phyloP scores from a whole-genome alignment of 73 alveolate genomes.

The Paramecium caudatum region DNA sequence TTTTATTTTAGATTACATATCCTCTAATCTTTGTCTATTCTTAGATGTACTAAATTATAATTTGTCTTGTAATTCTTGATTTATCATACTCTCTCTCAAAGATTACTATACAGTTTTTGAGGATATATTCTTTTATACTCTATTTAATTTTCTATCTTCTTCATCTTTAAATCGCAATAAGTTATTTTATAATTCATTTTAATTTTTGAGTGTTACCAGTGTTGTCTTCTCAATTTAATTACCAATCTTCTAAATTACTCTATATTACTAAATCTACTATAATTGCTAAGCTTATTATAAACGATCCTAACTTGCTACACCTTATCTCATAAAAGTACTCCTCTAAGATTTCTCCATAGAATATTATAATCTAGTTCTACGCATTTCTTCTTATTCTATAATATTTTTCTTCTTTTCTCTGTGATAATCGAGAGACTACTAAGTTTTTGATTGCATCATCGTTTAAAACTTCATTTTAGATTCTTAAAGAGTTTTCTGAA shows the following conservation, averaged over 20 bases:
- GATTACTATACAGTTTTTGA: not conserved
- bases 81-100: constrained; percentile 14
- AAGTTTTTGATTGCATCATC: not conserved
- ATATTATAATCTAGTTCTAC: constrained; percentile 15
- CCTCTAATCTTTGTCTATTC: not conserved
- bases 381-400: not conserved
- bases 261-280: not conserved
- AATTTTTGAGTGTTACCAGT: not conserved
- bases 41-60: not conserved
- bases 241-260: constrained; percentile 16
- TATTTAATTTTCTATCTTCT: constrained; percentile 18
- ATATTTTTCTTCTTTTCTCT: constrained; percentile 1
- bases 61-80: constrained; percentile 25
- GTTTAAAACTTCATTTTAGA: constrained; percentile 19
- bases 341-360: not conserved
- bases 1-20: constrained; percentile 7
- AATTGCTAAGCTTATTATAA: not conserved
- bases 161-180: not conserved
- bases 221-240: constrained; percentile 8
- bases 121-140: not conserved
- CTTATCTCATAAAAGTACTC: not conserved
- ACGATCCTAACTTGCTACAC: not conserved
- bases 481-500: not conserved
- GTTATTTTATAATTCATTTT: not conserved
- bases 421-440: constrained; percentile 5